A percentile compares a stretch with the other conserved stretches of the same genome.
phyloP scores from a whole-genome alignment of 2,329 filamentous ascomycete genomes.

The Aspergillus ibericus region DNA sequence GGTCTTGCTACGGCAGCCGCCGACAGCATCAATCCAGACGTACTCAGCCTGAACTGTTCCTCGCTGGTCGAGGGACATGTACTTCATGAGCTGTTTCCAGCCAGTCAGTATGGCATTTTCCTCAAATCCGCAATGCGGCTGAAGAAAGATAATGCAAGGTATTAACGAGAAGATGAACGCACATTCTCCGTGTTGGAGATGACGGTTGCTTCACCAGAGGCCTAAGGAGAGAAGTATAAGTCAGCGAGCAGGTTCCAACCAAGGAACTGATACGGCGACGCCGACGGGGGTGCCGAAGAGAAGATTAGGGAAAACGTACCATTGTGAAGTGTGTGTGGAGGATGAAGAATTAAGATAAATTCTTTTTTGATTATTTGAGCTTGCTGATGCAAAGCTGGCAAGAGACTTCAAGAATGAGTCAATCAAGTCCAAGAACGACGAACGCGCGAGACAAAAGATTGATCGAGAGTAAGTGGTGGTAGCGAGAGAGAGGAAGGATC shows the following conservation, averaged over 20 bases:
- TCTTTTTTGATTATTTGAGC: slow-evolving; percentile 5
- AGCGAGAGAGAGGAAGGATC: neutral
- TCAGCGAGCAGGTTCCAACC: slow-evolving; percentile 14
- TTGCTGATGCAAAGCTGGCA: slow-evolving; percentile 4
- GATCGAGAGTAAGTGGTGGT: slow-evolving; percentile 10
- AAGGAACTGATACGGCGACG: neutral
- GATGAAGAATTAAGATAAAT: slow-evolving; percentile 12
- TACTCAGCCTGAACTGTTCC: slow-evolving; percentile 91
- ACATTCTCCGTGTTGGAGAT: slow-evolving; percentile 51
- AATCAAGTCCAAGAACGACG: slow-evolving; percentile 9
- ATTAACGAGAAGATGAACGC: slow-evolving; percentile 36
- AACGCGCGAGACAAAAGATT: slow-evolving; percentile 16
- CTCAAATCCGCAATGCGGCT: slow-evolving; percentile 30
- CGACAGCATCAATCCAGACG: slow-evolving; percentile 87
- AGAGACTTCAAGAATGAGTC: slow-evolving; percentile 12
- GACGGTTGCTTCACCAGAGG: slow-evolving; percentile 39
- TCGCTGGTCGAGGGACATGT: slow-evolving; percentile 81
- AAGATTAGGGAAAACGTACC: slow-evolving; percentile 4
- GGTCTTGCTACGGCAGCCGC: slow-evolving; percentile 88
- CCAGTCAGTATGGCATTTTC: slow-evolving; percentile 44
- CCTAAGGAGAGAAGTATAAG: slow-evolving; percentile 39
- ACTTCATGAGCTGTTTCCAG: slow-evolving; percentile 76
- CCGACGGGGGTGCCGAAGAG: neutral
- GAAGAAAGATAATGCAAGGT: slow-evolving; percentile 28
- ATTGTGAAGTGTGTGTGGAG: slow-evolving; percentile 16